Percentiles rank a stretch among this genome's conserved stretches.
phyloP scores from a whole-genome alignment of 116 monocot species.

The Dioscorea cayenensis region DNA sequence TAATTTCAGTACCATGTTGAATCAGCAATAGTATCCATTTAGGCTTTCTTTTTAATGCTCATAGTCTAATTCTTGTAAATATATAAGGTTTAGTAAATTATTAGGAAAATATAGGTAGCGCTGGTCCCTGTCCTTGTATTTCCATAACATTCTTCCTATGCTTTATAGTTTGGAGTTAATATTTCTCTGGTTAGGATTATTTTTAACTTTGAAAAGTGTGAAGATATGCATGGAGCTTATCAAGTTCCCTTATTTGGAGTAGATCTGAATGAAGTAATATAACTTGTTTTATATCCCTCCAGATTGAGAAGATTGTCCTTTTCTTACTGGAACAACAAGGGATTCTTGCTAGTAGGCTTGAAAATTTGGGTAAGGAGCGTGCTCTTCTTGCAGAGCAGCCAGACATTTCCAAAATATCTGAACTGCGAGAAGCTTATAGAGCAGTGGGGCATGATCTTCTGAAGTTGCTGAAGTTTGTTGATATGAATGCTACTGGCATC shows the following conservation, averaged over 20 bases:
- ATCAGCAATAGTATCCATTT: too few species aligned
- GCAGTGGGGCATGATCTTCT: constrained; percentile 53
- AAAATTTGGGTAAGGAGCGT: constrained; percentile 28
- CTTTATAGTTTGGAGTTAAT: too few species aligned
- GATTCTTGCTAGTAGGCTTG: constrained; percentile 43
- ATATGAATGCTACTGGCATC: constrained; percentile 59
- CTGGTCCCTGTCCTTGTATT: too few species aligned
- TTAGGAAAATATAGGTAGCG: too few species aligned
- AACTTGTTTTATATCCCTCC: background rate
- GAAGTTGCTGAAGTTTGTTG: constrained; percentile 55
- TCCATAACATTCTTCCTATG: too few species aligned
- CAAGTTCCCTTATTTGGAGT: background rate
- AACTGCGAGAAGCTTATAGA: constrained; percentile 42
- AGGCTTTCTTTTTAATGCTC: too few species aligned
- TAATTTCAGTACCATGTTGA: too few species aligned
- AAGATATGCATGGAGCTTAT: background rate
- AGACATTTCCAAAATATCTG: constrained; percentile 29
- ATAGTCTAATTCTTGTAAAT: too few species aligned
- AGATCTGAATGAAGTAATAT: background rate
- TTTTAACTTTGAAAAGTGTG: too few species aligned
- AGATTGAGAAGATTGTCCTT: constrained; percentile 66
- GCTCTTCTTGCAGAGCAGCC: constrained; percentile 34
- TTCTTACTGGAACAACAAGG: constrained; percentile 66
- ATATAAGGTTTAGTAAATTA: too few species aligned
- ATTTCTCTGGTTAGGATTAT: too few species aligned